Percentiles rank a stretch among this genome's conserved stretches.
These are phyloP conservation scores for Candida pini DNA, from an alignment of 805 yeast genomes.

Conservation along the genomic window DNA sequence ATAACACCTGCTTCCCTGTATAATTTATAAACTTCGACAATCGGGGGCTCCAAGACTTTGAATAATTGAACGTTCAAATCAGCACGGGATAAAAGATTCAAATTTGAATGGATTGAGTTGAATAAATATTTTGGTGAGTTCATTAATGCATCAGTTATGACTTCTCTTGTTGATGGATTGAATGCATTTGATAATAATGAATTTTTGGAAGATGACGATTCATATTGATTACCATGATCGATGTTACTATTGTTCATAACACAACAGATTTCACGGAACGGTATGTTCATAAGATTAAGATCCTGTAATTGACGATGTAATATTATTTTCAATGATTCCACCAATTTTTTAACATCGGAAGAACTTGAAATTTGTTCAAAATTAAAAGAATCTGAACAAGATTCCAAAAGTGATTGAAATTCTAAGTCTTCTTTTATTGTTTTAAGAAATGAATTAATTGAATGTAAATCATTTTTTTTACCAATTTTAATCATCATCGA, in stretches of 20 bases:
- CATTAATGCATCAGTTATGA: constrained; percentile 34
- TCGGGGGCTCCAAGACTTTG: constrained; percentile 39
- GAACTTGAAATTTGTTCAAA: constrained; percentile 3
- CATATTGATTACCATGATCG: constrained; percentile 12
- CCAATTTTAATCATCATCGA: constrained; percentile 2
- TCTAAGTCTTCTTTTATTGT: constrained; percentile 20
- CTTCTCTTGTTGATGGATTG: constrained; percentile 39
- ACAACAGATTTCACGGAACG: constrained; percentile 40
- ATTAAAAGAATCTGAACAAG: constrained; percentile 8
- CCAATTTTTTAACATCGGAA: constrained; percentile 7
- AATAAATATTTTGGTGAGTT: constrained; percentile 31
- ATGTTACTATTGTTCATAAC: constrained; percentile 13
- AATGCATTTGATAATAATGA: constrained; percentile 30
- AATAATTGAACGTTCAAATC: constrained; percentile 24
- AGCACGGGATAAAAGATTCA: constrained; percentile 5
- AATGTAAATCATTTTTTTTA: constrained; percentile 2
- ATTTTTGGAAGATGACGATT: neutral
- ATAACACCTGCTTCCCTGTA: constrained; percentile 74
- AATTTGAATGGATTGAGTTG: constrained; percentile 21
- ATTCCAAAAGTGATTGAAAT: constrained; percentile 16
- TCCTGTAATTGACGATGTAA: constrained; percentile 16
- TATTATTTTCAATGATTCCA: constrained; percentile 12
- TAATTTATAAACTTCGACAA: constrained; percentile 55
- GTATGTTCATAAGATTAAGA: constrained; percentile 20
- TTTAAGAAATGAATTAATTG: constrained; percentile 15